These are phyloP conservation scores for Houttuynia cordata DNA, from an alignment of 164 flowering plant species.

Conservation along the genomic window DNA sequence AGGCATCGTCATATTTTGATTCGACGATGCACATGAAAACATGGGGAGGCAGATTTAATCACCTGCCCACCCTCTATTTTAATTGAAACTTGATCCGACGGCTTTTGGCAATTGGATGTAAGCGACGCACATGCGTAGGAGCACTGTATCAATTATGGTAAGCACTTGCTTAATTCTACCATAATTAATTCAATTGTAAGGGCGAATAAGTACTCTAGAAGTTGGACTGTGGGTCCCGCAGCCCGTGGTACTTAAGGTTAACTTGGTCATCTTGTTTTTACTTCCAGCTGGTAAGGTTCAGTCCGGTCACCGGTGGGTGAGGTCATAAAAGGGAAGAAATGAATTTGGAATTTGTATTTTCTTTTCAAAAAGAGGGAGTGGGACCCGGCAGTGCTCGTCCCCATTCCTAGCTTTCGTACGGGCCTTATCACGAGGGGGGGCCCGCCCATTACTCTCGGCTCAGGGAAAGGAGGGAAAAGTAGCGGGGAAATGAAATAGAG, in stretches of 20 bases:
- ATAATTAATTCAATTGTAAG: too few relatives aligned
- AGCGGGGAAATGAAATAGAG: not conserved
- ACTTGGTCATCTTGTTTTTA: not conserved
- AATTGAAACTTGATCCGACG: too few relatives aligned
- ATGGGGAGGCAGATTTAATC: too few relatives aligned
- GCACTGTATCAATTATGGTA: too few relatives aligned
- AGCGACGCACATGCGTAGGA: too few relatives aligned
- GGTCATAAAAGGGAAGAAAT: too few relatives aligned
- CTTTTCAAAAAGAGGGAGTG: not conserved
- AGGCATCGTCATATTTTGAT: too few relatives aligned
- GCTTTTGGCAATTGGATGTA: too few relatives aligned
- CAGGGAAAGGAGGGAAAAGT: not conserved
- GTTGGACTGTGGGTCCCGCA: not conserved
- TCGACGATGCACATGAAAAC: too few relatives aligned
- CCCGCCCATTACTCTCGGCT: not conserved
- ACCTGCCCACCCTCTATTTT: too few relatives aligned
- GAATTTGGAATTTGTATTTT: too few relatives aligned
- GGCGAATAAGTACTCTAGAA: not conserved
- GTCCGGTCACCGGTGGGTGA: too few relatives aligned
- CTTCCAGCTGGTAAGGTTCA: not conserved
- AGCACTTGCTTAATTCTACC: not conserved
- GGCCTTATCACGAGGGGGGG: not conserved
- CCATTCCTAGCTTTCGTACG: not conserved
- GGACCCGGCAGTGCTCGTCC: not conserved
- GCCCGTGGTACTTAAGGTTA: not conserved